phyloP scores from a whole-genome alignment of 805 yeast genomes.

The Ogataea paraovalis region DNA sequence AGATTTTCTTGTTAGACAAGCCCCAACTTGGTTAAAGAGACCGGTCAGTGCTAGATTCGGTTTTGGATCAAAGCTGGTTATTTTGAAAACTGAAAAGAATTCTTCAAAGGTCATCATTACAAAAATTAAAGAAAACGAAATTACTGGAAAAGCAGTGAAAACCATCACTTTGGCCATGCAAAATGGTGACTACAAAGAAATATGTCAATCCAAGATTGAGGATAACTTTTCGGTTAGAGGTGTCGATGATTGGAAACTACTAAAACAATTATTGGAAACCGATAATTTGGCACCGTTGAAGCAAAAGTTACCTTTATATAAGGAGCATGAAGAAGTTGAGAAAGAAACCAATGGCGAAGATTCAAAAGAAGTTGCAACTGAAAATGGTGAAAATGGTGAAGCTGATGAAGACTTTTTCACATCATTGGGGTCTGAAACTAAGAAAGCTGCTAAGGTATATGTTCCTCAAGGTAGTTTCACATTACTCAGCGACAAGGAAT shows the following conservation, averaged over 20 bases:
- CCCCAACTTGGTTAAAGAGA: constrained; percentile 84
- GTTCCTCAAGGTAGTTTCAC: constrained; percentile 56
- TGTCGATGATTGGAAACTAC: constrained; percentile 56
- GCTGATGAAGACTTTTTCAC: constrained; percentile 34
- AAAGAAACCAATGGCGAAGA: constrained; percentile 5
- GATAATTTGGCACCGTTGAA: constrained; percentile 51
- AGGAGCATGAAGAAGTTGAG: constrained; percentile 16
- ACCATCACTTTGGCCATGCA: constrained; percentile 55
- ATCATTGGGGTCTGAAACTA: constrained; percentile 23
- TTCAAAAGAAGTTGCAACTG: constrained; percentile 16
- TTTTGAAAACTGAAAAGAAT: constrained; percentile 36
- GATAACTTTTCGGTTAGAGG: constrained; percentile 27
- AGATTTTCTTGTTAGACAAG: constrained; percentile 64
- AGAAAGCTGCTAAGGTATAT: constrained; percentile 17
- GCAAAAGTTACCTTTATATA: constrained; percentile 24
- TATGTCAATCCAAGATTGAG: constrained; percentile 53
- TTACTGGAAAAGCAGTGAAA: constrained; percentile 33
- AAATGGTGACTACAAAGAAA: constrained; percentile 45
- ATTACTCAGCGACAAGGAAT: constrained; percentile 28
- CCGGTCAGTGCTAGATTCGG: constrained; percentile 80
- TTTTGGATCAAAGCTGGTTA: constrained; percentile 85
- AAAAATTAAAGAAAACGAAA: constrained; percentile 30
- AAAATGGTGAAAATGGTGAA: constrained; percentile 13
- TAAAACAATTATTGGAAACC: constrained; percentile 45
- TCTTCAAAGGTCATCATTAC: constrained; percentile 40